Conservation (phyloP, 805 yeast genomes). For the Schizosaccharomyces japonicus region DNA sequence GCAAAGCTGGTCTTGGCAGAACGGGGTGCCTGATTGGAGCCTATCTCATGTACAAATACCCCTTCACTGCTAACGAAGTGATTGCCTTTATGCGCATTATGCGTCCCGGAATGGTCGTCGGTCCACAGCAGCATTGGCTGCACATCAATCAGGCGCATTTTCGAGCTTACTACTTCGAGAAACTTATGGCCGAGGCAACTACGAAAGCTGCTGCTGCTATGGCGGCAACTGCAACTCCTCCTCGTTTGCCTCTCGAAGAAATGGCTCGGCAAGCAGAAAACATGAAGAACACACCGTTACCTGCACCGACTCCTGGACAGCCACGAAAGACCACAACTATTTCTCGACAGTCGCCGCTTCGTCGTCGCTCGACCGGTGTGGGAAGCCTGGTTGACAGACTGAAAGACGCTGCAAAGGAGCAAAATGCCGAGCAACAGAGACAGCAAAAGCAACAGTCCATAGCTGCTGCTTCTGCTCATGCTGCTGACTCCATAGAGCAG, state of each 20-base stretch:
- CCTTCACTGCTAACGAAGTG: conserved; percentile 90
- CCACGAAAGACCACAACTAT: conserved; percentile 37
- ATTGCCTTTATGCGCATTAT: conserved; percentile 89
- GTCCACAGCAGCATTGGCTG: conserved; percentile 98
- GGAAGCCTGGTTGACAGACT: background rate
- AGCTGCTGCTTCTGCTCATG: background rate
- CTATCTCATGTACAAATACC: conserved; percentile 82
- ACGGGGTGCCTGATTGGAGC: conserved; percentile 97
- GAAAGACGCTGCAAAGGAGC: background rate
- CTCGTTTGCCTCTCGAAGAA: conserved; percentile 15
- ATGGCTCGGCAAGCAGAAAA: conserved; percentile 3
- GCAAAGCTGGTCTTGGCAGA: conserved; percentile 94
- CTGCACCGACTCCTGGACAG: conserved; percentile 86
- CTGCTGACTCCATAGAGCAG: too few relatives aligned
- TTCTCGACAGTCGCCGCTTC: background rate
- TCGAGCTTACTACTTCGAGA: conserved; percentile 88
- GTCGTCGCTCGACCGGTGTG: background rate
- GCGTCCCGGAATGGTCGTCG: conserved; percentile 99
- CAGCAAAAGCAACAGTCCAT: background rate
- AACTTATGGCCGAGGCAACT: conserved; percentile 34
- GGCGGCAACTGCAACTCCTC: conserved; percentile 7
- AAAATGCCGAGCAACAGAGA: background rate
- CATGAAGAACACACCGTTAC: conserved; percentile 48
- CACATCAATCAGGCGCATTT: conserved; percentile 88
- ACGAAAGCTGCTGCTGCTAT: conserved; percentile 9